These are phyloP conservation scores for Striga asiatica DNA, from an alignment of 257 asterid species.

Conservation along the genomic window DNA sequence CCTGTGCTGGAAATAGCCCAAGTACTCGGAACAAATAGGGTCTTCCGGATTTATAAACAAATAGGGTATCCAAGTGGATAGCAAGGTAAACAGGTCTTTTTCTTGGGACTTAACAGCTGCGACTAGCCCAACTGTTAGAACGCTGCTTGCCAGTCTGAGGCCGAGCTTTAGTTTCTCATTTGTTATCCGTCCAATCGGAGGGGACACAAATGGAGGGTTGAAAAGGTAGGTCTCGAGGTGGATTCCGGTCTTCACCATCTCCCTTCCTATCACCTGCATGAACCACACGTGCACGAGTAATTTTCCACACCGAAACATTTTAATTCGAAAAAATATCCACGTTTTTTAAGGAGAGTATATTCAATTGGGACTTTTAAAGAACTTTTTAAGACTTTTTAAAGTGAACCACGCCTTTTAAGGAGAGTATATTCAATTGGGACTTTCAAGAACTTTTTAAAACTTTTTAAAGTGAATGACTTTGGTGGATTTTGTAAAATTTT, in stretches of 20 bases:
- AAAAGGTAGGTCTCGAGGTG: slow-evolving; percentile 57
- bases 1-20: slow-evolving; percentile 54
- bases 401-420: no score
- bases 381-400: no score
- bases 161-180: slow-evolving; percentile 46
- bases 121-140: slow-evolving; percentile 52
- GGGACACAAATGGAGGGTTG: slow-evolving; percentile 64
- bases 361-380: no score
- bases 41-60: slow-evolving; percentile 50
- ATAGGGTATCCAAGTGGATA: slow-evolving; percentile 65
- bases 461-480: no score
- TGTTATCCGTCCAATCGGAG: slow-evolving; percentile 36
- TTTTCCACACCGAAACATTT: no score
- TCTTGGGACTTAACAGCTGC: slow-evolving; percentile 19
- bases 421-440: no score
- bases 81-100: slow-evolving; percentile 20
- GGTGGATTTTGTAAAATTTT: no score
- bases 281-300: no score
- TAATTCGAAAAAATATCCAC: no score
- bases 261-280: slow-evolving; percentile 31
- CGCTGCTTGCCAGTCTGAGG: slow-evolving; percentile 36
- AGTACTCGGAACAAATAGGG: slow-evolving; percentile 53
- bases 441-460: no score
- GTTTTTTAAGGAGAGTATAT: no score
- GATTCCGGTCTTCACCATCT: slow-evolving; percentile 25